Conservation (phyloP, 2,329 filamentous ascomycete genomes). For the Cadophora sp. region DNA sequence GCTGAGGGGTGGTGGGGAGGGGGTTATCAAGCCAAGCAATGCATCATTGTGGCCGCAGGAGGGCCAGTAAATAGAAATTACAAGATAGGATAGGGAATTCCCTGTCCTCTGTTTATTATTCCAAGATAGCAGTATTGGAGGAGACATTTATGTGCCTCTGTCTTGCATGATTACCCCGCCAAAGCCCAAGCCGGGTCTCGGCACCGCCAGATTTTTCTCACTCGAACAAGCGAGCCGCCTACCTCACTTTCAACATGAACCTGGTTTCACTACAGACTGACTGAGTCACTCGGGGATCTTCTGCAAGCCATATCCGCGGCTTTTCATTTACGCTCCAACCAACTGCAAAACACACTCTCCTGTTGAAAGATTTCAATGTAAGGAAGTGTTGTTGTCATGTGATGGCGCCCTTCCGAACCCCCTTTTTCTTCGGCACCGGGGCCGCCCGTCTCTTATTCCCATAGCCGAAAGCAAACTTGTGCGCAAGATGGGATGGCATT, state of each 20-base stretch:
- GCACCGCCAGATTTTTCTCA: not conserved
- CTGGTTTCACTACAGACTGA: not conserved
- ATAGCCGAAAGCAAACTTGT: not conserved
- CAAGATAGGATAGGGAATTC: too few relatives aligned
- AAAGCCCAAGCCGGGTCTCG: not conserved
- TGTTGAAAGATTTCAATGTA: too few relatives aligned
- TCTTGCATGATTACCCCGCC: not conserved
- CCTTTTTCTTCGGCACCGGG: not conserved
- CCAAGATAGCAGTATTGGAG: too few relatives aligned
- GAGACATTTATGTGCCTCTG: not conserved
- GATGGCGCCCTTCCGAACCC: not conserved
- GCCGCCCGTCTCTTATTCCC: not conserved
- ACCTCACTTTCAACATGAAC: not conserved
- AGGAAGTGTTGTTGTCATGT: not conserved
- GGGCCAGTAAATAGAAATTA: too few relatives aligned
- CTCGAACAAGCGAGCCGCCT: not conserved
- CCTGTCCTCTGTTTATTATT: too few relatives aligned
- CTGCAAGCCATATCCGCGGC: not conserved
- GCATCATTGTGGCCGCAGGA: not conserved
- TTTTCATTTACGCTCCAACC: conserved; percentile 2
- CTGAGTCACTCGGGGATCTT: not conserved
- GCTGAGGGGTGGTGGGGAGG: too few relatives aligned
- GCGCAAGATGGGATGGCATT: not conserved
- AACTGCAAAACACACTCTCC: not conserved
- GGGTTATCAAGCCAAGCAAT: too few relatives aligned